Conservation (phyloP, 371 early-diverging fungal species). For the Rhizopus arrhizus region DNA sequence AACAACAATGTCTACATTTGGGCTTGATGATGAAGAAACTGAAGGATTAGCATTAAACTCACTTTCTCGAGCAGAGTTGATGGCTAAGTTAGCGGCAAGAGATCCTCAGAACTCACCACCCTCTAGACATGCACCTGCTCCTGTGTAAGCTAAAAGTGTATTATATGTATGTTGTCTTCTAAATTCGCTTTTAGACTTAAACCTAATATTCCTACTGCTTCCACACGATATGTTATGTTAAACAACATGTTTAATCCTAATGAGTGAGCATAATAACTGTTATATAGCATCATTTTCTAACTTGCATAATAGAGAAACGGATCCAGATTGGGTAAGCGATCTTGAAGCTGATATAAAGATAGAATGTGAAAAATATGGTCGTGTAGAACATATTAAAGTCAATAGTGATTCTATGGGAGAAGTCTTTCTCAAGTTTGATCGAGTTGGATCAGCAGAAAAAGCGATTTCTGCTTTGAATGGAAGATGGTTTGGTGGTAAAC, state of each 20-base stretch:
- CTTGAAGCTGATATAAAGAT: constrained; percentile 83
- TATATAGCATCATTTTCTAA: background rate
- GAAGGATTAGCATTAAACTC: constrained; percentile 74
- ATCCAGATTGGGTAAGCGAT: constrained; percentile 85
- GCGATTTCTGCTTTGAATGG: constrained; percentile 73
- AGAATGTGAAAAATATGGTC: constrained; percentile 85
- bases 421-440: constrained; percentile 83
- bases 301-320: constrained; percentile 71
- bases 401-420: constrained; percentile 74
- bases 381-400: constrained; percentile 75
- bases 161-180: background rate
- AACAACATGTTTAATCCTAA: constrained; percentile 93
- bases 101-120: constrained; percentile 25
- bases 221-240: constrained; percentile 71
- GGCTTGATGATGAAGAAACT: constrained; percentile 67
- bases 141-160: constrained; percentile 24
- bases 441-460: constrained; percentile 60
- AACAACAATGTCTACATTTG: constrained; percentile 30
- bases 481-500: constrained; percentile 80
- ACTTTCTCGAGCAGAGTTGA: constrained; percentile 79
- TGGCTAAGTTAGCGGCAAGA: constrained; percentile 81
- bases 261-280: constrained; percentile 60
- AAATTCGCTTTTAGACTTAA: constrained; percentile 26
- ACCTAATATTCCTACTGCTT: constrained; percentile 48
- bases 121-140: constrained; percentile 7